phyloP scores from a whole-genome alignment of 1,284 basidiomycete genomes.

The Cryptococcus sp. region DNA sequence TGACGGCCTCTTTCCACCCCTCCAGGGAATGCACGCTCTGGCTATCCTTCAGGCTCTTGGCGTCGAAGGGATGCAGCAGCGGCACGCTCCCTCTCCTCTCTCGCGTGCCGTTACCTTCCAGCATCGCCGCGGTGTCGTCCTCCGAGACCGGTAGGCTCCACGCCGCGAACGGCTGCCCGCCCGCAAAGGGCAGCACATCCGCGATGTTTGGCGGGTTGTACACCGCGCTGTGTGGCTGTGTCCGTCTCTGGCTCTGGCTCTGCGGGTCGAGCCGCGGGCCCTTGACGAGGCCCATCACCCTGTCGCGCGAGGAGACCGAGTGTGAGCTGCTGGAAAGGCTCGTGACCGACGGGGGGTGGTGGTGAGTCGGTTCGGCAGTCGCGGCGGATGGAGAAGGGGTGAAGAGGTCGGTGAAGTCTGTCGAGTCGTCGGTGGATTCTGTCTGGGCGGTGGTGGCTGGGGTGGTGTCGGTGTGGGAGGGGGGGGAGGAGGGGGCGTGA shows the following conservation, averaged over 20 bases:
- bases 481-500: neutral
- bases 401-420: conserved; percentile 20
- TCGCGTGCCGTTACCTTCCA: neutral
- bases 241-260: neutral
- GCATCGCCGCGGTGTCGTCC: neutral
- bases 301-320: conserved; percentile 16
- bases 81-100: conserved; percentile 1
- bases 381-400: conserved; percentile 6
- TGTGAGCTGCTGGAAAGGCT: neutral
- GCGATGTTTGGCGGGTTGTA: conserved; percentile 20
- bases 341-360: conserved; percentile 8
- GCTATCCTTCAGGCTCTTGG: neutral
- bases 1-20: conserved; percentile 22
- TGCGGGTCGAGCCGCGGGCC: neutral
- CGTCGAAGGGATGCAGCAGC: neutral
- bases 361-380: too few relatives aligned
- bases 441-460: conserved; percentile 4
- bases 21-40: conserved; percentile 1
- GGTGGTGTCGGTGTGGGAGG: neutral
- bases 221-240: conserved; percentile 4
- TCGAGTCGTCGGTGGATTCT: conserved; percentile 9
- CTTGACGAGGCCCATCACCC: conserved; percentile 18
- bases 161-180: conserved; percentile 21
- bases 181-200: conserved; percentile 29
- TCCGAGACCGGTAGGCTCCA: conserved; percentile 17